Evolutionary conservation across 129 eudicot species (phyloP).

Genomic region (Sambucus nigra): DNA sequence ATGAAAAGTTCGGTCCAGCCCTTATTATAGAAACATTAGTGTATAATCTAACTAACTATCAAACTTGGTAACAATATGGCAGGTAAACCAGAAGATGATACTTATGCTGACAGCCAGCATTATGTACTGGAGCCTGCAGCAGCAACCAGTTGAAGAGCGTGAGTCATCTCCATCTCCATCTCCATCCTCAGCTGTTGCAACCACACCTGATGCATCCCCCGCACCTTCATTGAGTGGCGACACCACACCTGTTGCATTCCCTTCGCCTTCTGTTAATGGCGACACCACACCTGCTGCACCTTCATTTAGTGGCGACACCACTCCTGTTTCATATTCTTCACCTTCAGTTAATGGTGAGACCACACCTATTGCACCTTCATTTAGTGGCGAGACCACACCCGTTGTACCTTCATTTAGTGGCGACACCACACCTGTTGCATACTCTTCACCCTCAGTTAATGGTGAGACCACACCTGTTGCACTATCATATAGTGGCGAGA

Average conservation of each 20-base stretch:
- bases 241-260: conserved; percentile 10
- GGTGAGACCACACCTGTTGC: conserved; percentile 23
- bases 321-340: conserved; percentile 9
- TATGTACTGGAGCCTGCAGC: conserved; percentile 97
- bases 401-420: too few relatives aligned
- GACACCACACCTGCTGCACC: too few relatives aligned
- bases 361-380: neutral
- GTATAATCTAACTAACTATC: neutral
- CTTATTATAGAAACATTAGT: neutral
- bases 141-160: conserved; percentile 33
- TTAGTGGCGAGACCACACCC: too few relatives aligned
- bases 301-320: too few relatives aligned
- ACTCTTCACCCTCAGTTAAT: conserved; percentile 35
- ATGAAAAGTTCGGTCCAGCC: too few relatives aligned
- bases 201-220: conserved; percentile 42
- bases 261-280: neutral
- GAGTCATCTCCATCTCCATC: conserved; percentile 32
- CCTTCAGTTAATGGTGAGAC: conserved; percentile 7
- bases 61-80: conserved; percentile 12
- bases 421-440: conserved; percentile 38
- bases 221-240: too few relatives aligned
- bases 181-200: conserved; percentile 21
- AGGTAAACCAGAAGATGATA: conserved; percentile 96
- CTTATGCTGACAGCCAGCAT: conserved; percentile 82
- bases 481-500: neutral